These are phyloP conservation scores for Fusarium miscanthi DNA, from an alignment of 2,329 filamentous ascomycete species.

Conservation along the genomic window DNA sequence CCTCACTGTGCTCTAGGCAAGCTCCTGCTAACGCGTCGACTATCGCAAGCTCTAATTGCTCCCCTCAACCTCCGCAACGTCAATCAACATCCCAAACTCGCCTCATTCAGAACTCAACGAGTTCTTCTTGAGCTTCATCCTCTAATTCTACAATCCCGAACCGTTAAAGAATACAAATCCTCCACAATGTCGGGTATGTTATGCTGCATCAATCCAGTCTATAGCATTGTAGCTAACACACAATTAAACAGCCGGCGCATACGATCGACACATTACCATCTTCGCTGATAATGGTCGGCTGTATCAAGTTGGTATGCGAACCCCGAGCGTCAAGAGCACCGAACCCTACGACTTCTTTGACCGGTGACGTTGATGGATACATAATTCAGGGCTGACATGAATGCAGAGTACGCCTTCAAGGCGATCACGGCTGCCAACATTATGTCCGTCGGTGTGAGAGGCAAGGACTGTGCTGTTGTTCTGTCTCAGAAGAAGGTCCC, in stretches of 20 bases:
- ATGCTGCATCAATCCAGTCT: slow-evolving; percentile 22
- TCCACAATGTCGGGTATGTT: slow-evolving; percentile 64
- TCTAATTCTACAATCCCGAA: slow-evolving; percentile 8
- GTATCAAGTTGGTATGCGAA: slow-evolving; percentile 94
- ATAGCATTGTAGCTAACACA: slow-evolving; percentile 45
- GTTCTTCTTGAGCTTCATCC: slow-evolving; percentile 27
- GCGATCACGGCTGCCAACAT: slow-evolving; percentile 99
- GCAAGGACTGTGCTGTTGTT: slow-evolving; percentile 97
- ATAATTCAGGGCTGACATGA: slow-evolving; percentile 39
- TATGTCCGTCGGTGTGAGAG: slow-evolving; percentile 94
- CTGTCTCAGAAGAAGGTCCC: slow-evolving; percentile 99
- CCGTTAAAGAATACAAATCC: slow-evolving; percentile 35
- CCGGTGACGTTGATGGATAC: slow-evolving; percentile 28
- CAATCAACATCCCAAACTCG: slow-evolving; percentile 11
- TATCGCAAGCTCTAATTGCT: slow-evolving; percentile 45
- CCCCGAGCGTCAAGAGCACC: slow-evolving; percentile 2
- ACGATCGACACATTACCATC: slow-evolving; percentile 99
- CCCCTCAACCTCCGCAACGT: slow-evolving; percentile 34
- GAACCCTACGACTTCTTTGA: slow-evolving; percentile 27
- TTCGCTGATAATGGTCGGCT: slow-evolving; percentile 98
- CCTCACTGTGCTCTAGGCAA: slow-evolving; percentile 57
- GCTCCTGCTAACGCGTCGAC: slow-evolving; percentile 60
- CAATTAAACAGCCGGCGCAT: slow-evolving; percentile 70
- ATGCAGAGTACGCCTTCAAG: slow-evolving; percentile 98
- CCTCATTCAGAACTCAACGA: slow-evolving; percentile 13